Conservation (phyloP, 805 yeast genomes). For the Lipomyces sp. region DNA sequence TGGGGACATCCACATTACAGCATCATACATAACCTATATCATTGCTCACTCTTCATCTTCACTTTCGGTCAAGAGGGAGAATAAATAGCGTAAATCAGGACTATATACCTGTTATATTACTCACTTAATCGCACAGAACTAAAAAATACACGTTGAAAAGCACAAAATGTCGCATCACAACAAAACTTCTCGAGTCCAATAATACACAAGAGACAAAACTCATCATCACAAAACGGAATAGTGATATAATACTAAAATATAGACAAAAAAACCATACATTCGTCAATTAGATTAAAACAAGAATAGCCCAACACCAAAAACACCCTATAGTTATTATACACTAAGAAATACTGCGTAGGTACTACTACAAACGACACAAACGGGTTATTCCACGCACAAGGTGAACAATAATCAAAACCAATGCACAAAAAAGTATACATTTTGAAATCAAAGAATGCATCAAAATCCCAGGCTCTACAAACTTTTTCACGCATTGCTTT, state of each 20-base stretch:
- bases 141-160: slow-evolving; percentile 8
- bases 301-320: slow-evolving; percentile 31
- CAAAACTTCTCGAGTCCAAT: neutral
- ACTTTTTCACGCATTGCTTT: slow-evolving; percentile 6
- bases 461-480: neutral
- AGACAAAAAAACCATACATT: slow-evolving; percentile 2
- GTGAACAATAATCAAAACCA: neutral
- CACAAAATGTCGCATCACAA: neutral
- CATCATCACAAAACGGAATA: neutral
- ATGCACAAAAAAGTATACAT: slow-evolving; percentile 8
- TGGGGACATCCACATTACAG: too few relatives aligned
- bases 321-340: slow-evolving; percentile 22
- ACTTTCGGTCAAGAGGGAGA: too few relatives aligned
- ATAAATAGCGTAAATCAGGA: neutral
- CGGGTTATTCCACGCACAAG: neutral
- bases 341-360: slow-evolving; percentile 3
- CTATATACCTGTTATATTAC: neutral
- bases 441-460: slow-evolving; percentile 6
- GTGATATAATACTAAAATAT: neutral
- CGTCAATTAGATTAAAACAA: neutral
- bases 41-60: too few relatives aligned
- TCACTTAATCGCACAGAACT: neutral
- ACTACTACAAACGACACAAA: slow-evolving; percentile 5
- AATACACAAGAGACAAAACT: slow-evolving; percentile 8
- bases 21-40: too few relatives aligned